These are phyloP conservation scores for Pythium dissimile DNA, from an alignment of 352 stramenopile species.

Conservation along the genomic window DNA sequence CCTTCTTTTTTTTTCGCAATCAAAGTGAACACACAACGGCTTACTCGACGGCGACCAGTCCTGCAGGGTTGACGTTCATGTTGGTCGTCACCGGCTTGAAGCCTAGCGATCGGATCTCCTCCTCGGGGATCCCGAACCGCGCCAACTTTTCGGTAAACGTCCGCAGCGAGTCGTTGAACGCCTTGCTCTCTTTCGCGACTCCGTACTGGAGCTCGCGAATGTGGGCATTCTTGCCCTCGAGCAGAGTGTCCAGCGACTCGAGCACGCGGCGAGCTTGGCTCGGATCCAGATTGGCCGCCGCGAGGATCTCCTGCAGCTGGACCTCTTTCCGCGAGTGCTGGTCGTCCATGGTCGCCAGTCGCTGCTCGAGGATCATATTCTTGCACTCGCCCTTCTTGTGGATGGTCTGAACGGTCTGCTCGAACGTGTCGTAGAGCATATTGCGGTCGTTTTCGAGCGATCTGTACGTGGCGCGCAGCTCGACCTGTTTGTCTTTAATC, in stretches of 20 bases:
- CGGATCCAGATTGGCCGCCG: conserved; percentile 68
- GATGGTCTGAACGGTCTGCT: conserved; percentile 85
- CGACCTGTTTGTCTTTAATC: conserved; percentile 55
- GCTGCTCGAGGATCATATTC: conserved; percentile 87
- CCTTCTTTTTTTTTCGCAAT: neutral
- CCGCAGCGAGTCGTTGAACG: conserved; percentile 72
- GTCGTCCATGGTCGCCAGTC: conserved; percentile 65
- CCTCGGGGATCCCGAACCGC: conserved; percentile 66
- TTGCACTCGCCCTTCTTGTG: conserved; percentile 91
- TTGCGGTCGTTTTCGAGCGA: conserved; percentile 83
- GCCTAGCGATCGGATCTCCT: conserved; percentile 61
- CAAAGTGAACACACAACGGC: neutral
- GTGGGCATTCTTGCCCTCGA: conserved; percentile 56
- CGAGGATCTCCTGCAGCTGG: conserved; percentile 68
- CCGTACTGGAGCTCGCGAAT: conserved; percentile 63
- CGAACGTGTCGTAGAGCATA: conserved; percentile 89
- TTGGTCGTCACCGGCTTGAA: conserved; percentile 58
- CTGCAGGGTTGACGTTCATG: conserved; percentile 60
- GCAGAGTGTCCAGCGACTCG: conserved; percentile 56
- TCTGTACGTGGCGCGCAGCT: conserved; percentile 74
- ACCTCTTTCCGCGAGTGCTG: conserved; percentile 73
- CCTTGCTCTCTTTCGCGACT: conserved; percentile 71
- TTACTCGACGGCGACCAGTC: conserved; percentile 64
- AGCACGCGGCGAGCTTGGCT: conserved; percentile 65
- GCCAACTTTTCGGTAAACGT: conserved; percentile 68